A percentile compares a stretch with the other conserved stretches of the same genome.
Conservation (phyloP, 2,329 filamentous ascomycete species). For the Cladophialophora chaetospira region DNA sequence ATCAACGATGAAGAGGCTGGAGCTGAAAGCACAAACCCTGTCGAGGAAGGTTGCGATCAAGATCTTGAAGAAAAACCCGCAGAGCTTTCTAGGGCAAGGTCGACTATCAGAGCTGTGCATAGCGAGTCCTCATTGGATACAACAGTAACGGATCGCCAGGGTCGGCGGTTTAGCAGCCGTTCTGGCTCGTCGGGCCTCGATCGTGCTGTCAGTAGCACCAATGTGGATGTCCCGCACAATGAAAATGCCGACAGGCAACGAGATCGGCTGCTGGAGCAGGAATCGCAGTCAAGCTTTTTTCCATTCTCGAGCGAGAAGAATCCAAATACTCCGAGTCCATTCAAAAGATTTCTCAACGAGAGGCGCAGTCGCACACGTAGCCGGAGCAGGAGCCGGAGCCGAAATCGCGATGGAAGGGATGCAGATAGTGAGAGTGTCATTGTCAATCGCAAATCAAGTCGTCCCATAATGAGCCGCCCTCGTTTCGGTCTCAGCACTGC, state of each 20-base stretch:
- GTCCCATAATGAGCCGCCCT: constrained; percentile 8
- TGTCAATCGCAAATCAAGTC: constrained; percentile 9
- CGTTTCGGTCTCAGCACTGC: constrained; percentile 37
- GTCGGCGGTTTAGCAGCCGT: constrained; percentile 5
- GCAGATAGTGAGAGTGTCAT: constrained; percentile 11
- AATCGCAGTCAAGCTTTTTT: constrained; percentile 30
- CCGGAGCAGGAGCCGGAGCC: constrained; percentile 1
- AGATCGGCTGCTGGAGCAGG: constrained; percentile 18
- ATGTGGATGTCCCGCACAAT: constrained; percentile 6
- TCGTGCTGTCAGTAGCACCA: background rate
- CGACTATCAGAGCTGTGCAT: constrained; percentile 23
- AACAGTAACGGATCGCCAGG: constrained; percentile 1
- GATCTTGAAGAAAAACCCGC: background rate
- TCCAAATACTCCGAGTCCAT: constrained; percentile 24
- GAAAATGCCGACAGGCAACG: constrained; percentile 14
- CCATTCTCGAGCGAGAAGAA: constrained; percentile 24
- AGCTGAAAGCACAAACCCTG: constrained; percentile 24
- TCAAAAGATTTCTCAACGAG: constrained; percentile 23
- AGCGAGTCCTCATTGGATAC: constrained; percentile 21
- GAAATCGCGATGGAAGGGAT: background rate
- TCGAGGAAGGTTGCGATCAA: constrained; percentile 20
- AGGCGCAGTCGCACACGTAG: constrained; percentile 5
- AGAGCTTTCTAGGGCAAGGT: background rate
- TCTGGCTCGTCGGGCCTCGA: constrained; percentile 8
- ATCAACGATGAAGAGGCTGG: constrained; percentile 39